Conservation (phyloP, 2,329 filamentous ascomycete species). For the Pseudogymnoascus sp. region DNA sequence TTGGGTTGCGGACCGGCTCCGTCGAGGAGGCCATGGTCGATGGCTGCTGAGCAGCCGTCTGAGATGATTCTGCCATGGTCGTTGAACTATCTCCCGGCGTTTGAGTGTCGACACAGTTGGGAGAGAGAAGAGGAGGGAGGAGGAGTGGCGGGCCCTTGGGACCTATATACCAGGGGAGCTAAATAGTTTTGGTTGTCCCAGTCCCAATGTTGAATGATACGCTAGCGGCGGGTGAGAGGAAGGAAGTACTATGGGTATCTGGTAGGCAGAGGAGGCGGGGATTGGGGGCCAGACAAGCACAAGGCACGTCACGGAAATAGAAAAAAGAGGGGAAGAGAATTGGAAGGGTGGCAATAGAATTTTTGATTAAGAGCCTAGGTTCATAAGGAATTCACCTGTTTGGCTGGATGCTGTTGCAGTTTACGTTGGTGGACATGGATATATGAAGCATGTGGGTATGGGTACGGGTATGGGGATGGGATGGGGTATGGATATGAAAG, state of each 20-base stretch:
- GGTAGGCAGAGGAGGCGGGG: not conserved
- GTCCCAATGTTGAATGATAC: slow-evolving; percentile 10
- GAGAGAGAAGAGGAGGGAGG: not conserved
- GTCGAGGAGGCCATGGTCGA: slow-evolving; percentile 23
- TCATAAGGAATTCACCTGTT: not conserved
- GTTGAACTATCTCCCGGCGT: not conserved
- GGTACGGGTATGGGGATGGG: too few relatives aligned
- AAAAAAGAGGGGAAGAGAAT: not conserved
- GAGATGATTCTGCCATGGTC: slow-evolving; percentile 12
- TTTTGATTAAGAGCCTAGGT: not conserved
- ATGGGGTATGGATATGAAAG: too few relatives aligned
- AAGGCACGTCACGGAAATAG: not conserved
- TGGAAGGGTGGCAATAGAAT: not conserved
- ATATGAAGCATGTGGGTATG: too few relatives aligned
- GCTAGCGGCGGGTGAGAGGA: slow-evolving; percentile 5
- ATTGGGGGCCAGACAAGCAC: not conserved
- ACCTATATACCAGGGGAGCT: slow-evolving; percentile 8
- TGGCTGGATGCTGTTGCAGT: too few relatives aligned
- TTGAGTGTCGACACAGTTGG: slow-evolving; percentile 1
- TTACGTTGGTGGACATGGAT: too few relatives aligned
- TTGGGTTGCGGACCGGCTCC: slow-evolving; percentile 30
- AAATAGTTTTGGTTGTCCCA: not conserved
- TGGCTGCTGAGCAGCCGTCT: slow-evolving; percentile 18
- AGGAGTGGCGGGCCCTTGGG: not conserved
- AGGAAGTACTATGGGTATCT: not conserved